Base-by-base conservation (phyloP, 1,139 yeast genomes). In the Kodamaea fungicola region DNA sequence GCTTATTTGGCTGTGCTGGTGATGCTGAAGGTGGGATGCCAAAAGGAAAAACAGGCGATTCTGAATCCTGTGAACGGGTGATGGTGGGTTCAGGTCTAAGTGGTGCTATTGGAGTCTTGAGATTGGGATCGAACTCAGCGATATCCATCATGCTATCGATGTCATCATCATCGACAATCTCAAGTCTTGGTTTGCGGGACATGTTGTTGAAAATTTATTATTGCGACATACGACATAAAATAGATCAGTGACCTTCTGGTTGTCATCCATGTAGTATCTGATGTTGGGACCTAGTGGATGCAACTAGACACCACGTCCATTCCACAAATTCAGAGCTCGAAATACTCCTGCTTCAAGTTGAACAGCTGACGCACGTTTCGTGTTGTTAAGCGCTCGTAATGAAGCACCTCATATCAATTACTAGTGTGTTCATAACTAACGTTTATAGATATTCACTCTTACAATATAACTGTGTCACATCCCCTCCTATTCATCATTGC, bases 111-210 rank as follows among this genome's bases (percentile, higher is more conserved):
- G 89, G 86, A 0, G 90, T 82, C 32, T 60, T 73, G 43, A 83
- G 63, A 32, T 67, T 62, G 12, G 96, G 90, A 61, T 89, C 97
- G 47, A 88, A 83, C 65, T 89, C 90, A 7, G 95, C 94, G 30
- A 90, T 73, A 61, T 89, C 96, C 85, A 87, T 83, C 80, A 88
- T 71, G 64, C 87, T 81, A 57, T 89, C 97, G 63, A 90, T 83
- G 53, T 87, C 95, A 43, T 86, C 92, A 59, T 87, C 95, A 46
- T 79, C 81, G 48, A 89, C 80, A 55, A 88, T 96, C 62, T 89
- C 97, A 42, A 89, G 64, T 34, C 73, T 74, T 13, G 95, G 95
- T 81, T 81, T 82, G 39, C 61, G 67, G 8, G 73, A 61, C 75
- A 69, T 69, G 37, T n/a, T 27, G 30, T n/a, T 37, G 22, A 16